Evolutionary conservation across 495 filamentous ascomycete species (phyloP).

Genomic region (Viridothelium virens): DNA sequence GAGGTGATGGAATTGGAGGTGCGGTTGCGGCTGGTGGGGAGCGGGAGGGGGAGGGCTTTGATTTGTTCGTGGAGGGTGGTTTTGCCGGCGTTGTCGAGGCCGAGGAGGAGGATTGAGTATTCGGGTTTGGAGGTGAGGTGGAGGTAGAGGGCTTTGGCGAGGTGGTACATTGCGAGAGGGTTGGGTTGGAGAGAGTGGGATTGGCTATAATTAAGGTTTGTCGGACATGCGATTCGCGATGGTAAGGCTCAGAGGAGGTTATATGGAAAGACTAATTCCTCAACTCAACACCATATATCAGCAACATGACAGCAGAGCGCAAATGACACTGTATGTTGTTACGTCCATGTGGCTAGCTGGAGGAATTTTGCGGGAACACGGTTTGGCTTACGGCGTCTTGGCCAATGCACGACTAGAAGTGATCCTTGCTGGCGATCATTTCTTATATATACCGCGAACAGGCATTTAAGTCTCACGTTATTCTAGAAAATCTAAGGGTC

Average conservation of each 20-base stretch:
- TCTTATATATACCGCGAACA: too few species aligned
- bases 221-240: neutral
- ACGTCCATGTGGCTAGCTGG: too few species aligned
- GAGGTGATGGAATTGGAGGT: constrained; percentile 46
- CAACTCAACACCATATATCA: too few species aligned
- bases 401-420: too few species aligned
- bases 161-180: constrained; percentile 70
- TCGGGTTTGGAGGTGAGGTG: constrained; percentile 96
- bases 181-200: neutral
- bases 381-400: too few species aligned
- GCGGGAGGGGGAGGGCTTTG: constrained; percentile 61
- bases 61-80: constrained; percentile 96
- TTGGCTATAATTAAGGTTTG: neutral
- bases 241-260: neutral
- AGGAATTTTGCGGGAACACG: too few species aligned
- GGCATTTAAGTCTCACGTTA: too few species aligned
- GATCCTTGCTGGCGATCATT: too few species aligned
- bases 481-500: too few species aligned
- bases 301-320: too few species aligned
- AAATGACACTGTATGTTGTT: too few species aligned
- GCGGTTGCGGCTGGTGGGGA: constrained; percentile 38
- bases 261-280: too few species aligned
- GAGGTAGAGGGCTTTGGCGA: constrained; percentile 88
- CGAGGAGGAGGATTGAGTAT: constrained; percentile 94
- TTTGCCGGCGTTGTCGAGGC: constrained; percentile 97